Evolutionary conservation across 2,329 filamentous ascomycete genomes (phyloP), one percentile per base, ranked within the genome.

Genomic region (Akanthomyces uredinophilus): DNA sequence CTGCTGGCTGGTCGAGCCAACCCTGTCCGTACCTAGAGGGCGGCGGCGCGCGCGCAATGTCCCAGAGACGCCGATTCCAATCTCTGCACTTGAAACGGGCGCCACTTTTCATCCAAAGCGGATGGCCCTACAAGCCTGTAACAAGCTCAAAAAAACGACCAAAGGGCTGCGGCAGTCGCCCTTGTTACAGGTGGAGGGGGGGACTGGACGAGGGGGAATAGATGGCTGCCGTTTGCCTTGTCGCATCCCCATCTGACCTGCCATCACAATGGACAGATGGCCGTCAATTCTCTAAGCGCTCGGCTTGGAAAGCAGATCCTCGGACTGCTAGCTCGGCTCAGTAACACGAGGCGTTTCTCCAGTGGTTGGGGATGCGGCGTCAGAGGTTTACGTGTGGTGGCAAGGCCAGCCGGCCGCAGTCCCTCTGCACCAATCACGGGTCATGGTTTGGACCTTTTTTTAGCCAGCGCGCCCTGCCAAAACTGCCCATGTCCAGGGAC

Each of bases 321-420:
- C 14, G 24, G 20, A 56, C 41, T 18, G 32, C 22, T 39, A 39
- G 27, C 27, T 29, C 27, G 27, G 43, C 35, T 32, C 32, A 41
- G 56, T 49, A 51, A 59, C 56, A 39, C 22, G 32, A 59, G 44
- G 32, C 56, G 56, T 59, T 59, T 59, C 56, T 59, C 56, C 20
- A 49, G 37, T 50, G 32, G 46, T 24, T 44, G 41, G 41, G 32
- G 53, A 16, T 20, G 29, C 44, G 22, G 56, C 56, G 56, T 51
- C 22, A 37, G 41, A 57, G 29, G 43, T 29, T 47, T 46, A 20
- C n/a, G 41, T 47, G 43, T 57, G 43, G 22, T 27, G 37, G 39
- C 13, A 3, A 39, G 24, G 37, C 37, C 2, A 32, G 29, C 51
- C 22, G 32, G 52, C 18, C 18, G 20, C 47, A 16, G 37, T 46